Percentiles rank a stretch among this genome's conserved stretches.
Evolutionary conservation across 164 flowering plant genomes (phyloP).

Genomic region (Tetracentron sinense): DNA sequence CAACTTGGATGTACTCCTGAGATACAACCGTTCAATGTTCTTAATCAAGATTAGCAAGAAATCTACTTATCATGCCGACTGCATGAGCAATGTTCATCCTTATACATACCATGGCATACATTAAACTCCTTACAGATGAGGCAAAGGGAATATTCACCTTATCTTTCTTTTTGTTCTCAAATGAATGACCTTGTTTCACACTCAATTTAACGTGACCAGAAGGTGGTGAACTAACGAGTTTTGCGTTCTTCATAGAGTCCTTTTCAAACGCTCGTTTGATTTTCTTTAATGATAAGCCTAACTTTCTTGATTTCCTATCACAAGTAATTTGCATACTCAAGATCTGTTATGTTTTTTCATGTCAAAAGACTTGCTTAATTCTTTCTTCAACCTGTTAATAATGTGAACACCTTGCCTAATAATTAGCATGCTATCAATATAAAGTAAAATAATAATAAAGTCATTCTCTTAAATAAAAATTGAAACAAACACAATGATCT

Average conservation of each 20-base stretch:
- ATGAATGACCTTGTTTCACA: background rate
- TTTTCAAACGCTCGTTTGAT: background rate
- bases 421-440: constrained; percentile 1
- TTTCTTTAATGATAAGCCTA: background rate
- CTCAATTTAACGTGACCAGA: constrained; percentile 5
- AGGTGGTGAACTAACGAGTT: background rate
- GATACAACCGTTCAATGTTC: background rate
- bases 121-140: background rate
- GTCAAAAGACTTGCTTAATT: background rate
- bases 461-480: background rate
- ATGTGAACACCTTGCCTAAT: background rate
- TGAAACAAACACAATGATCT: constrained; percentile 2
- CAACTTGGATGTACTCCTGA: background rate
- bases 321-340: background rate
- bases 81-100: background rate
- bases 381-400: background rate
- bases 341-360: background rate
- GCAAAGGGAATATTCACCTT: background rate
- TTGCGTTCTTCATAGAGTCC: background rate
- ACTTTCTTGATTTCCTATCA: background rate
- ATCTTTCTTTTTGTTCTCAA: background rate
- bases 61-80: background rate
- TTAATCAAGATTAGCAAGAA: background rate
- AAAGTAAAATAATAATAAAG: background rate
- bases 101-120: constrained; percentile 6